Evolutionary conservation across 2,329 filamentous ascomycete species (phyloP).

Genomic region (Xylariaceae sp.): DNA sequence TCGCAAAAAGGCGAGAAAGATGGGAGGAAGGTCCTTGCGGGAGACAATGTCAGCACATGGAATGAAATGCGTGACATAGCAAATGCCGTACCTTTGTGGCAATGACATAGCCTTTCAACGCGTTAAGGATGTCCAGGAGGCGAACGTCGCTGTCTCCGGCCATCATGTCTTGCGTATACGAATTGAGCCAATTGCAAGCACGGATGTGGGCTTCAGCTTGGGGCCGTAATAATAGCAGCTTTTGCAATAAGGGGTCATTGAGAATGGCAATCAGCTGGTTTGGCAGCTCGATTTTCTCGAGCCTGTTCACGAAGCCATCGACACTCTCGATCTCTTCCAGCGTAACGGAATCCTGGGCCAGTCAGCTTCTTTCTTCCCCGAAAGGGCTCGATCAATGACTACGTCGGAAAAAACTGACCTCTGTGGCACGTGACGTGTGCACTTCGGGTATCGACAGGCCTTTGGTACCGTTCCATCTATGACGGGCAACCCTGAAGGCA

Average conservation of each 20-base stretch:
- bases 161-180: constrained; percentile 51
- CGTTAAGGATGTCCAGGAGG: constrained; percentile 50
- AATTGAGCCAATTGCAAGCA: constrained; percentile 54
- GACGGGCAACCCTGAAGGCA: constrained; percentile 60
- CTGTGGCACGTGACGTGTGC: constrained; percentile 67
- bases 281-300: constrained; percentile 75
- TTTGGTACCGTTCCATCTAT: constrained; percentile 42
- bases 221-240: constrained; percentile 62
- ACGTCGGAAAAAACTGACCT: constrained; percentile 39
- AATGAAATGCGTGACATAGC: neutral
- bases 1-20: constrained; percentile 45
- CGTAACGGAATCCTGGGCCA: constrained; percentile 51
- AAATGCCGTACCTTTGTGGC: constrained; percentile 46
- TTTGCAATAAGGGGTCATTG: constrained; percentile 71
- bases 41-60: constrained; percentile 10
- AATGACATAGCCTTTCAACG: constrained; percentile 50
- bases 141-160: constrained; percentile 45
- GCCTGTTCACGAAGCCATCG: constrained; percentile 60
- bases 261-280: constrained; percentile 76
- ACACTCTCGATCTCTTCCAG: constrained; percentile 75
- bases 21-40: constrained; percentile 43
- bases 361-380: constrained; percentile 27
- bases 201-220: constrained; percentile 45
- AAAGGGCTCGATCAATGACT: neutral
- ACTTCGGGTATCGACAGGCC: constrained; percentile 58